Base-by-base conservation (phyloP, 345 rosid species). In the Moricandia arvensis region DNA sequence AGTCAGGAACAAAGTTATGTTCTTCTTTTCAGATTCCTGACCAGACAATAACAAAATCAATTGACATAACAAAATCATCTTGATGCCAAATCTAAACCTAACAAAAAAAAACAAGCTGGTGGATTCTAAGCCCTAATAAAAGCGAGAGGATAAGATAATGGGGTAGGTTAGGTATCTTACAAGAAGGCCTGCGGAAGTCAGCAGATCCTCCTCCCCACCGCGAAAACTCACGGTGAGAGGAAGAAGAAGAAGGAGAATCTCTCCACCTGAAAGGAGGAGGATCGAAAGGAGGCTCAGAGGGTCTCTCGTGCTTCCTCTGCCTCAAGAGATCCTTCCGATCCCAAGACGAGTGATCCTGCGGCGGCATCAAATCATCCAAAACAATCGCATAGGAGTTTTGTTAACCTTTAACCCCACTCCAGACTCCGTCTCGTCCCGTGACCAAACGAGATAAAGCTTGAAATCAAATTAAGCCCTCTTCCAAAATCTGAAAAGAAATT, bases 281-380 rank as follows among this genome's bases (percentile, higher is more conserved):
- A 75, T 86, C 89, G 59, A 84, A 66, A 66, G 84, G 80, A 27
- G 81, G 82, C 45, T 87, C 90, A 60, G 86, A 49, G 55, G 55
- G 84, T 86, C 96, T 85, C 21, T 91, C 97, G 86, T 86, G 85
- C 90, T 89, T 90, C 90, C 96, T 85, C 81, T 89, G 95, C 86
- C 84, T 89, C 72, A 81, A 83, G 80, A 87, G 86, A 73, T 89
- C 97, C 80, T 90, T 92, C 87, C 96, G 96, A 85, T 90, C 97
- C 93, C 85, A 90, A 66, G 94, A 89, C 76, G 82, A 85, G 80
- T 94, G 90, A 85, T 95, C 96, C 43, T 91, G 88, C 89, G 99
- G 88, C 89, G 99, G 98, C 99, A 93, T 96, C 82, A 87, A 89
- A 63, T 73, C 77, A 80, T 59, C 75, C 74, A 58, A 31, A 72